Conservation (phyloP, 2,329 filamentous ascomycete genomes). For the Coleophoma cylindrospora region DNA sequence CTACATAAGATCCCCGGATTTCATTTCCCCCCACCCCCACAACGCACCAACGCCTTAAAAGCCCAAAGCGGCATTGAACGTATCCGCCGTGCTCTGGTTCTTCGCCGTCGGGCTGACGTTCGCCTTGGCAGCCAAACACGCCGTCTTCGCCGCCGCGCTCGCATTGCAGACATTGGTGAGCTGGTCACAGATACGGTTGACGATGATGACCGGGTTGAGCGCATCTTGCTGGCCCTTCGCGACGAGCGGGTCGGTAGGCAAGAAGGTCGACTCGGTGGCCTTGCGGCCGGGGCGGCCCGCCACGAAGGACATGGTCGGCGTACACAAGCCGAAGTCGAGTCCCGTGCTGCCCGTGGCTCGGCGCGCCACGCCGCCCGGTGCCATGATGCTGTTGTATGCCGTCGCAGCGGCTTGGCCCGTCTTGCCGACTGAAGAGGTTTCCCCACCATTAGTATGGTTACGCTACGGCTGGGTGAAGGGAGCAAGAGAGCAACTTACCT, state of each 20-base stretch:
- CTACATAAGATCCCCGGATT: neutral
- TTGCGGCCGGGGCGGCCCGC: constrained; percentile 44
- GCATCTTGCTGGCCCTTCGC: constrained; percentile 58
- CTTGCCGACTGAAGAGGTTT: neutral
- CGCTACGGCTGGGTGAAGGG: neutral
- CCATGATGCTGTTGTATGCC: neutral
- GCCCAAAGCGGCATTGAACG: constrained; percentile 29
- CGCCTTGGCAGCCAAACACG: constrained; percentile 47
- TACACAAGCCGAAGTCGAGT: constrained; percentile 42
- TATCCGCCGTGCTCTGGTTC: constrained; percentile 40
- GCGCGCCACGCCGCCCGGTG: neutral
- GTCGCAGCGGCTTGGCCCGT: neutral
- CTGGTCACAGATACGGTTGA: constrained; percentile 65
- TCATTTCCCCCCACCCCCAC: neutral
- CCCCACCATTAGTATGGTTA: neutral
- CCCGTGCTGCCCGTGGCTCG: constrained; percentile 12
- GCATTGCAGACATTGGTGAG: constrained; percentile 58
- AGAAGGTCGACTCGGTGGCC: constrained; percentile 60
- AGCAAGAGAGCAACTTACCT: neutral
- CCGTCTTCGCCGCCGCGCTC: constrained; percentile 49
- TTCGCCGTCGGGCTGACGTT: constrained; percentile 37
- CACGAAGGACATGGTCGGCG: constrained; percentile 47
- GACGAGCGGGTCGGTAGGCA: constrained; percentile 55
- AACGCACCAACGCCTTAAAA: constrained; percentile 14
- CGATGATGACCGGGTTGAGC: constrained; percentile 68